A percentile compares a stretch with the other conserved stretches of the same genome.
Conservation (phyloP, 805 yeast genomes). For the Metschnikowia anglica region DNA sequence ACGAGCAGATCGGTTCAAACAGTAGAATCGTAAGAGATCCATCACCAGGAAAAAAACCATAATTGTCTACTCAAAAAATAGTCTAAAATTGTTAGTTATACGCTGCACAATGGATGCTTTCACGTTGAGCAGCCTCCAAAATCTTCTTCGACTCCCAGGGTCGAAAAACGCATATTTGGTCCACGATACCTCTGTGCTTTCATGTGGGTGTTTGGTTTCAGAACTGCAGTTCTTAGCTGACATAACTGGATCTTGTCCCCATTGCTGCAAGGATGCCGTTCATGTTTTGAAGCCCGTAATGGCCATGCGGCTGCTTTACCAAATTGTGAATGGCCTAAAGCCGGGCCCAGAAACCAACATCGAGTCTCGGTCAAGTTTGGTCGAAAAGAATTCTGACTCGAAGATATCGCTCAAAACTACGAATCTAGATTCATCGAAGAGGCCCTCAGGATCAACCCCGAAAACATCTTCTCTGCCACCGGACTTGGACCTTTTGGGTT, state of each 20-base stretch:
- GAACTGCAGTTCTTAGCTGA: slow-evolving; percentile 27
- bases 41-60: too few species aligned
- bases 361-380: background rate
- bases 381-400: slow-evolving; percentile 10
- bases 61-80: background rate
- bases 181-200: slow-evolving; percentile 36
- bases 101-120: slow-evolving; percentile 14
- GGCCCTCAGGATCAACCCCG: slow-evolving; percentile 10
- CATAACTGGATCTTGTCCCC: slow-evolving; percentile 23
- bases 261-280: slow-evolving; percentile 24
- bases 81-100: too few species aligned
- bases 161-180: slow-evolving; percentile 17
- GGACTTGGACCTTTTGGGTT: slow-evolving; percentile 31
- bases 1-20: too few species aligned
- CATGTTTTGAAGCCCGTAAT: slow-evolving; percentile 27
- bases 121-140: slow-evolving; percentile 25
- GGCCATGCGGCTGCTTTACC: slow-evolving; percentile 37
- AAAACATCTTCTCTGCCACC: slow-evolving; percentile 2
- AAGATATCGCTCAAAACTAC: background rate
- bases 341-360: background rate
- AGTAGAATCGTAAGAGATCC: too few species aligned
- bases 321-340: slow-evolving; percentile 20
- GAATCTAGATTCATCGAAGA: background rate
- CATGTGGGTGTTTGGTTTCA: slow-evolving; percentile 43
- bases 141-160: slow-evolving; percentile 28